phyloP scores from a whole-genome alignment of 202 grass and related monocot species.

The Sporobolus alterniflorus region DNA sequence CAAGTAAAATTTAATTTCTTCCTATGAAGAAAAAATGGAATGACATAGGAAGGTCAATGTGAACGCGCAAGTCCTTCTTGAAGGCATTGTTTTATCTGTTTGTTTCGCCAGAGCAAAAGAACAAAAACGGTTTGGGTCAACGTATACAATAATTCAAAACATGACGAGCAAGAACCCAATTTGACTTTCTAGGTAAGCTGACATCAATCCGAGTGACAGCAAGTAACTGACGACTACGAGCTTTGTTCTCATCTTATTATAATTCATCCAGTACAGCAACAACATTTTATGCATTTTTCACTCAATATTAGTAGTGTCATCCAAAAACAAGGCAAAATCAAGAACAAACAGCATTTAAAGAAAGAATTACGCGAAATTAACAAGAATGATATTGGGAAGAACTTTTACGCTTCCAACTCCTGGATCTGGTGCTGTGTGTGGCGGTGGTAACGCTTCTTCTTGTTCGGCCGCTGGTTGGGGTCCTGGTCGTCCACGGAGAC shows the following conservation, averaged over 20 bases:
- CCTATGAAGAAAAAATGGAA: neutral
- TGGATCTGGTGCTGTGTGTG: constrained; percentile 99
- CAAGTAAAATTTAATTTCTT: neutral
- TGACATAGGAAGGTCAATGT: constrained; percentile 6
- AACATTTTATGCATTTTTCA: constrained; percentile 27
- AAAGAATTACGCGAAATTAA: neutral
- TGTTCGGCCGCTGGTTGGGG: constrained; percentile 75
- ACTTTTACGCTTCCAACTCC: constrained; percentile 89
- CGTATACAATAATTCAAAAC: neutral
- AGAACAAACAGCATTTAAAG: neutral
- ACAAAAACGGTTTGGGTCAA: constrained; percentile 56
- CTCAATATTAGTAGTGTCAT: neutral
- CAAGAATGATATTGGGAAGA: neutral
- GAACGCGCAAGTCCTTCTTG: neutral
- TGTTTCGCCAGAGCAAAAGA: constrained; percentile 33
- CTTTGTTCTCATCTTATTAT: constrained; percentile 7
- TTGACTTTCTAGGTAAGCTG: constrained; percentile 40
- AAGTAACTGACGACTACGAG: constrained; percentile 1
- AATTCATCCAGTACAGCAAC: constrained; percentile 9
- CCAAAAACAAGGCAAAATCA: neutral
- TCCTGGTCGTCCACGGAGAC: constrained; percentile 79
- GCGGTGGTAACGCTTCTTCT: constrained; percentile 98
- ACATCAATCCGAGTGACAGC: constrained; percentile 10
- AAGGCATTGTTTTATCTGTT: constrained; percentile 20
- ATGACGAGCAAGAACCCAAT: constrained; percentile 19